Conservation (phyloP, 305 asterid species). For the Striga hermonthica region DNA sequence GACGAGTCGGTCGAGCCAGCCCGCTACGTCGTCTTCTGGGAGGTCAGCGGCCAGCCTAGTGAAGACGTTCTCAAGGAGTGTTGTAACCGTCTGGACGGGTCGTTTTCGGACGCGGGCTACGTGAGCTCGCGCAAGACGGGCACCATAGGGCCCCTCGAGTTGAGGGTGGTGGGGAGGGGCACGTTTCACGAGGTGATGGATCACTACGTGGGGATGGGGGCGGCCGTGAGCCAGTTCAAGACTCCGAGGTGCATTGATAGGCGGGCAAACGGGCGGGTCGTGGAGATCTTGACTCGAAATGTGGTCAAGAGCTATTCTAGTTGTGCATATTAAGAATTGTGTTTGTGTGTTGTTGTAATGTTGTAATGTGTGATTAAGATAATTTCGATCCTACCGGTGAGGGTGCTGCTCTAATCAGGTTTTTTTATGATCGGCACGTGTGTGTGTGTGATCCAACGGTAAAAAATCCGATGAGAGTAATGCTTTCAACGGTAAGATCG, state of each 20-base stretch:
- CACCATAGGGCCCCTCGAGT: constrained; percentile 66
- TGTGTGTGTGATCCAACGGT: too few species aligned
- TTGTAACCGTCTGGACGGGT: constrained; percentile 74
- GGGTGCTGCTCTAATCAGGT: too few species aligned
- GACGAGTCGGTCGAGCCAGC: constrained; percentile 57
- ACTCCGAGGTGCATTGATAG: constrained; percentile 79
- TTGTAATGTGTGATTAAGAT: too few species aligned
- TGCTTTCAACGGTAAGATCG: too few species aligned
- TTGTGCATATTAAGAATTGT: constrained; percentile 41
- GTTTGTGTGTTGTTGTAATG: not conserved
- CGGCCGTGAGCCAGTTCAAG: constrained; percentile 96
- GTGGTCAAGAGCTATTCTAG: constrained; percentile 64
- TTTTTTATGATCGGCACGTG: too few species aligned
- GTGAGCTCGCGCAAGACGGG: constrained; percentile 57
- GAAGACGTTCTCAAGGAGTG: constrained; percentile 59
- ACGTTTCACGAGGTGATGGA: constrained; percentile 80
- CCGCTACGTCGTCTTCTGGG: constrained; percentile 85
- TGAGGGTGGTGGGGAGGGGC: constrained; percentile 57
- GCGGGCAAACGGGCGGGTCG: constrained; percentile 44
- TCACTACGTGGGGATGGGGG: constrained; percentile 77
- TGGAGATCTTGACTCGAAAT: constrained; percentile 53
- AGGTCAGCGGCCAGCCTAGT: constrained; percentile 50
- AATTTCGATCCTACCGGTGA: too few species aligned
- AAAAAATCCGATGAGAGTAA: too few species aligned
- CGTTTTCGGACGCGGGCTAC: constrained; percentile 78